Evolutionary conservation across 2,329 filamentous ascomycete genomes (phyloP), one percentile per base, ranked within the genome.

Genomic region (Phialemoniopsis sp.): DNA sequence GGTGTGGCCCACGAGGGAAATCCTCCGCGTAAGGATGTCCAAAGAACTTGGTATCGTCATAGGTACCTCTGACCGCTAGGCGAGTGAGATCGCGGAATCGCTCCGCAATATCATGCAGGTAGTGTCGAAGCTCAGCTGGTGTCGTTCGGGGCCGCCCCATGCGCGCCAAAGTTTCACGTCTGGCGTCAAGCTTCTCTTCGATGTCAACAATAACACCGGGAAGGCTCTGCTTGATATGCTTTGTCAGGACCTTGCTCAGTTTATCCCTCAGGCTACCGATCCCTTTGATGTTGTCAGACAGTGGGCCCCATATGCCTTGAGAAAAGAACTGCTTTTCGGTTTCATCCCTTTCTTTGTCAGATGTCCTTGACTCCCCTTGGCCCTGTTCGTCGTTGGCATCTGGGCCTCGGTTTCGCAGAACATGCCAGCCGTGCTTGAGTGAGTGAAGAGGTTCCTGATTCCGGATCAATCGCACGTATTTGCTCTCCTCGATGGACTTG

Each of bases 371-470:
- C 4, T 19, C 13, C 13, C 42, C 43, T 26, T 40, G 31, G 6
- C 38, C 39, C 8, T 34, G 32, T 13, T 39, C 38, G 29, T 43
- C 37, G 15, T 46, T 17, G 8, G 38, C 43, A n/a, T 57, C 50
- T 4, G 18, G 46, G 6, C 34, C 34, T 12, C 63, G 48, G 34
- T 70, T 70, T 44, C 55, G 63, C 10, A 70, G 36, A 39, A 68
- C 55, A 42, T 69, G 64, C 66, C 64, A 70, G 2, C 67, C 65
- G 3, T 60, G 58, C 40, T 59, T 46, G 6, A 39, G 26, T n/a
- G 28, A 35, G 16, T 40, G 19, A 15, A 34, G 14, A 17, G 34
- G 14, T 19, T 36, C 30, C 12, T 41, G 13, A 30, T 29, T 36
- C 7, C 31, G 13, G 4, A 34, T 19, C 8, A 41, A 30, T 5